Evolutionary conservation across 148 eudicot genomes (phyloP).

Genomic region (Fallopia convolvulus): DNA sequence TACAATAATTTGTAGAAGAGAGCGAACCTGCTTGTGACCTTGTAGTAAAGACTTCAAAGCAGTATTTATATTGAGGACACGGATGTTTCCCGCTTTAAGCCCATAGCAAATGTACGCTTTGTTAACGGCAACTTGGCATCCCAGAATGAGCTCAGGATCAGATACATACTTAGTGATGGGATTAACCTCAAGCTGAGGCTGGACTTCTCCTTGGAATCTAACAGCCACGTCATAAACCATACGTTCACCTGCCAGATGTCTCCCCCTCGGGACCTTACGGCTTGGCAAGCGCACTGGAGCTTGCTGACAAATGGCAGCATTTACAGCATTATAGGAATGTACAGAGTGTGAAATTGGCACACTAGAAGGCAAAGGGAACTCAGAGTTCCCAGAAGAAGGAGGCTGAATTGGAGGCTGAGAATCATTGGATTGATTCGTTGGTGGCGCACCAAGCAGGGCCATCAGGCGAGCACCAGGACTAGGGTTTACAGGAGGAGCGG

Average conservation of each 20-base stretch:
- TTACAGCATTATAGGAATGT: conserved; percentile 19
- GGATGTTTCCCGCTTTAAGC: conserved; percentile 73
- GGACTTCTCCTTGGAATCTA: conserved; percentile 76
- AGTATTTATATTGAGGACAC: conserved; percentile 88
- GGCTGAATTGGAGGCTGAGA: conserved; percentile 25
- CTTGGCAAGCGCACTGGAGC: conserved; percentile 57
- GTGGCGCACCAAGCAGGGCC: conserved; percentile 58
- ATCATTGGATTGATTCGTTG: conserved; percentile 21
- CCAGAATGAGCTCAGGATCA: conserved; percentile 79
- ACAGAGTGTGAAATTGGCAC: conserved; percentile 14
- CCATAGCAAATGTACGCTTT: conserved; percentile 92
- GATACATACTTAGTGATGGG: conserved; percentile 92
- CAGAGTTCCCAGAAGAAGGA: conserved; percentile 30
- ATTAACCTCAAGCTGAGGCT: conserved; percentile 93
- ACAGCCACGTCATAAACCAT: conserved; percentile 63
- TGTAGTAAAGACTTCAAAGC: conserved; percentile 81
- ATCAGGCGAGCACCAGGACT: conserved; percentile 38
- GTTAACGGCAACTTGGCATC: conserved; percentile 83
- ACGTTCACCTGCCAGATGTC: conserved; percentile 61
- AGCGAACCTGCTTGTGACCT: conserved; percentile 74
- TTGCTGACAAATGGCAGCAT: conserved; percentile 21
- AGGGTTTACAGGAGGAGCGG: conserved; percentile 12
- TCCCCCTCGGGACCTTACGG: conserved; percentile 72
- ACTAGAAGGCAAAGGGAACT: conserved; percentile 21
- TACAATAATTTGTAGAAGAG: not conserved